Conservation (phyloP, 768 basidiomycete species). For the Pleurotus tuber-regium region DNA sequence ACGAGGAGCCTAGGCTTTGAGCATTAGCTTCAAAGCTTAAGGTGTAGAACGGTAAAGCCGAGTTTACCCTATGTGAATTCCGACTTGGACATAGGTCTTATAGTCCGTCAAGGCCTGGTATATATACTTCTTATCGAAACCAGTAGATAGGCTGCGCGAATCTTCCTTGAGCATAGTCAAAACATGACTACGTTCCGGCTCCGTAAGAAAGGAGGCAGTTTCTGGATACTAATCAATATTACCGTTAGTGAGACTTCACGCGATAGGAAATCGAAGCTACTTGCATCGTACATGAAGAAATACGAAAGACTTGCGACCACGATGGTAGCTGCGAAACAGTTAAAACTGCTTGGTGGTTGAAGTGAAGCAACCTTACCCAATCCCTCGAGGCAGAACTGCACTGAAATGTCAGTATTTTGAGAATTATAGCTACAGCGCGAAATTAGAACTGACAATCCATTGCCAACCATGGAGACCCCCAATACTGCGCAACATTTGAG, state of each 20-base stretch:
- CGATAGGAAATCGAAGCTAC: conserved; percentile 13
- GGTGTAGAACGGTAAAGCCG: background rate
- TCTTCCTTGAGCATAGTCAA: conserved; percentile 43
- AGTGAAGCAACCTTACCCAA: conserved; percentile 20
- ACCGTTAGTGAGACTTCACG: background rate
- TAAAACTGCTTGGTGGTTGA: background rate
- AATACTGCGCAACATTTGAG: too few relatives aligned
- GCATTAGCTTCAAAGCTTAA: background rate
- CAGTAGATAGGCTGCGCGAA: conserved; percentile 40
- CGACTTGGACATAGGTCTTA: conserved; percentile 37
- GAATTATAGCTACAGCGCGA: background rate
- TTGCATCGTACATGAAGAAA: conserved; percentile 54
- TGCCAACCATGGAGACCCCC: conserved; percentile 42
- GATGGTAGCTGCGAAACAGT: conserved; percentile 25
- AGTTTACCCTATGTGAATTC: conserved; percentile 45
- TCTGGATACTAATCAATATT: conserved; percentile 43
- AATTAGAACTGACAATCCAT: conserved; percentile 40
- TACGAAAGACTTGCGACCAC: conserved; percentile 39
- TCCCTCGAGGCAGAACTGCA: conserved; percentile 46
- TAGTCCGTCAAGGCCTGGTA: conserved; percentile 48
- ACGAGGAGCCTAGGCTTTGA: conserved; percentile 32
- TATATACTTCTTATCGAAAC: conserved; percentile 43
- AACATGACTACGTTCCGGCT: conserved; percentile 37
- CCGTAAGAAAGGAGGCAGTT: conserved; percentile 54
- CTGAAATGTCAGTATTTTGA: background rate